Percentiles rank a stretch among this genome's conserved stretches.
Evolutionary conservation across 73 alveolate species (phyloP).

Genomic region (Paramecium biaurelia): DNA sequence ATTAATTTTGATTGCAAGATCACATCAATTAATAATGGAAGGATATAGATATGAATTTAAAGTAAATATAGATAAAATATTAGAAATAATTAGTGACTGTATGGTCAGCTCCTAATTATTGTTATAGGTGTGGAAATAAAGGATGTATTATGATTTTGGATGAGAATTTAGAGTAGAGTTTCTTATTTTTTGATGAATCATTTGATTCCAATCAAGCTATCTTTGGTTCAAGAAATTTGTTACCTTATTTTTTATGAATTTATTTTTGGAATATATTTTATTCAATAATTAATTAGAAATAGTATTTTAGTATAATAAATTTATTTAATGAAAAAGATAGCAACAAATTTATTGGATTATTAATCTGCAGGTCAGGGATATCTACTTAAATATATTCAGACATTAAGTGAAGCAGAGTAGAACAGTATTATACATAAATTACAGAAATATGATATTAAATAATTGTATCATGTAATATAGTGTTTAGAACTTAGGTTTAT

Average conservation of each 20-base stretch:
- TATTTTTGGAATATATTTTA: background rate
- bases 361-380: background rate
- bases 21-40: constrained; percentile 94
- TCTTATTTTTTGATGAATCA: constrained; percentile 59
- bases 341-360: background rate
- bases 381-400: background rate
- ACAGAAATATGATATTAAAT: background rate
- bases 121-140: constrained; percentile 67
- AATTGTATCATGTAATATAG: background rate
- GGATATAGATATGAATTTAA: constrained; percentile 85
- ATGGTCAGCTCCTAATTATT: constrained; percentile 97
- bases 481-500: background rate
- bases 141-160: background rate
- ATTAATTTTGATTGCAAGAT: constrained; percentile 81
- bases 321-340: background rate
- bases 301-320: background rate
- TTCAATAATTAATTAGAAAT: background rate
- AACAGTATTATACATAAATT: background rate
- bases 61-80: constrained; percentile 65
- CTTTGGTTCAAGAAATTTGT: background rate
- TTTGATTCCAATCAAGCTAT: background rate
- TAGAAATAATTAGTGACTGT: constrained; percentile 79
- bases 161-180: constrained; percentile 66
- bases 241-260: constrained; percentile 64
- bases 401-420: background rate